Percentiles rank a stretch among this genome's conserved stretches.
These are phyloP conservation scores for Solanum virginianum DNA, from an alignment of 257 asterid genomes.

Conservation along the genomic window DNA sequence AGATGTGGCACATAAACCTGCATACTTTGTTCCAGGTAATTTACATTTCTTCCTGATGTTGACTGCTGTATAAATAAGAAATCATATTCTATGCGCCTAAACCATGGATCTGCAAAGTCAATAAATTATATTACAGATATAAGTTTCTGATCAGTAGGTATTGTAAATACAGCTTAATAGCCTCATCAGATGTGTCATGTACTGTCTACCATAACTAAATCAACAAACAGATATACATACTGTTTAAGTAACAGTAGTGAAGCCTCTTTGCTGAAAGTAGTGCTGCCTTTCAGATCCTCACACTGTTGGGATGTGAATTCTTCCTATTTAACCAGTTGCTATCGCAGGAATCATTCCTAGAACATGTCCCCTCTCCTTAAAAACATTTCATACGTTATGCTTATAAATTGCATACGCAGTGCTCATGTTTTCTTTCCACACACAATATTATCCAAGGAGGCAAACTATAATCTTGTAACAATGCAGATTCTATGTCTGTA, in stretches of 20 bases:
- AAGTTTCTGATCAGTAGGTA: not conserved
- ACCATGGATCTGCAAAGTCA: not conserved
- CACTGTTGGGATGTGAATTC: not conserved
- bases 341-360: not conserved
- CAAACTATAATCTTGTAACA: not conserved
- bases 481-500: conserved; percentile 97
- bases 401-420: not conserved
- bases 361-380: not conserved
- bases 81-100: not conserved
- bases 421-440: not conserved
- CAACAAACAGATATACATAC: not conserved
- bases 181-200: not conserved
- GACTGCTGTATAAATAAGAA: not conserved
- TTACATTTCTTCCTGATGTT: not conserved
- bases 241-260: not conserved
- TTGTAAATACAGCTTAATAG: not conserved
- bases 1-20: conserved; percentile 94
- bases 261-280: not conserved
- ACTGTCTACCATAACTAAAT: not conserved
- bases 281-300: not conserved
- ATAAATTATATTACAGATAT: not conserved
- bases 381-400: not conserved
- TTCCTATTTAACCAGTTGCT: not conserved
- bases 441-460: not conserved
- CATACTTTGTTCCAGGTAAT: conserved; percentile 98